Base-by-base conservation (phyloP, 768 basidiomycete species). In the Tulasnella sp. region DNA sequence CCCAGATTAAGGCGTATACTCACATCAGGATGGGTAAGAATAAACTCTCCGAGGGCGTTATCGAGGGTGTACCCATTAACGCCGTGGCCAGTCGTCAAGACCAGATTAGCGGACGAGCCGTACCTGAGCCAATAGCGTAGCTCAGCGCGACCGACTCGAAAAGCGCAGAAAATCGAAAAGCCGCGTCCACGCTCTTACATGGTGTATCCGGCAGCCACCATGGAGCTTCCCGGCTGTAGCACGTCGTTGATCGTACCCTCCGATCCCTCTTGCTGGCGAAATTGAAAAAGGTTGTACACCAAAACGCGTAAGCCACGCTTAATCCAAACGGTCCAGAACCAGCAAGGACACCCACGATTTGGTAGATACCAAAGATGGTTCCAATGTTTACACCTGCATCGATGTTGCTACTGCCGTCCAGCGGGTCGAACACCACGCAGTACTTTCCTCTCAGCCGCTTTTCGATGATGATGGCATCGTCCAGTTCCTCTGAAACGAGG, bases 41-140 rank as follows among this genome's bases (percentile, higher is more conserved):
- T 96, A 71, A 98, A 99, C 74, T 99, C 96, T 64, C 96, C 96
- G 12, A 99, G 79, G 5, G 91, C 71, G 19, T 87, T 84, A 70
- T 99, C 96, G 36, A 99, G 81, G 8, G 96, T 99, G 75, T 96
- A 99, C 45, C 96, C 96, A 68, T 98, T 92, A 62, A 99, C 96
- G 51, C 96, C 96, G 40, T 82, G 78, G 2, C 96, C 96, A 17
- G 93, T 97, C 32, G 90, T 86, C 35, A 99, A 79, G 52, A 98
- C 93, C 57, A 99, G 74, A 69, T 99, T 99, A 63, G 90, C 89
- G 25, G 93, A 97, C 15, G 93, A 96, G 55, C 96, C 96, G 69
- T 86, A 85, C 83, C 81, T 82, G 57, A 25, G 23, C 37, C n/a
- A 34, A 34, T 15, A 29, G 31, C 15, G 19, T 29, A 2, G 41